These are phyloP conservation scores for Metahyphopichia silvanorum DNA, from an alignment of 805 yeast genomes.

Conservation along the genomic window DNA sequence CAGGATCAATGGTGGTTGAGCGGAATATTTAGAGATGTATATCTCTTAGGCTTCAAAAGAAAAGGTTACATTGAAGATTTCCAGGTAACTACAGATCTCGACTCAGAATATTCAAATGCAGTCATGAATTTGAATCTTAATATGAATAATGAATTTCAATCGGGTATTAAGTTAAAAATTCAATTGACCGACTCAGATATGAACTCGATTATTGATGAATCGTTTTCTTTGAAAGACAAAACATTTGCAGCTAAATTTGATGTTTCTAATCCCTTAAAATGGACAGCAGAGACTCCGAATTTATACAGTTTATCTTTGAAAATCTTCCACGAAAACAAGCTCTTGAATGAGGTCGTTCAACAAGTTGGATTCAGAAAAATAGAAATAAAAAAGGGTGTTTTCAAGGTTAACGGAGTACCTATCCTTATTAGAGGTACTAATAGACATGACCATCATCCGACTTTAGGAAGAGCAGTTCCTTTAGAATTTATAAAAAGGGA, in stretches of 20 bases:
- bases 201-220: constrained; percentile 1
- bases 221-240: constrained; percentile 1
- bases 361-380: constrained; percentile 26
- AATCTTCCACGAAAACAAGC: constrained; percentile 6
- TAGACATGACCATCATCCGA: constrained; percentile 34
- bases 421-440: constrained; percentile 30
- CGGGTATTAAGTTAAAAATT: constrained; percentile 2
- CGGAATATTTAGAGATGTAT: constrained; percentile 36
- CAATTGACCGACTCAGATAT: constrained; percentile 1
- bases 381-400: constrained; percentile 19
- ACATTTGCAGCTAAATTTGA: constrained; percentile 1
- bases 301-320: constrained; percentile 17
- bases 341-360: constrained; percentile 12
- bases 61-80: constrained; percentile 26
- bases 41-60: constrained; percentile 17
- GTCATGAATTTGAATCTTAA: constrained; percentile 3
- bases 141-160: not conserved
- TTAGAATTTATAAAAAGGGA: constrained; percentile 27
- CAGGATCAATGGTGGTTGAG: constrained; percentile 41
- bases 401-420: constrained; percentile 25
- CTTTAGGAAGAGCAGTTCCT: constrained; percentile 31
- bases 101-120: constrained; percentile 8
- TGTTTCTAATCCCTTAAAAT: constrained; percentile 17
- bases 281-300: constrained; percentile 33
- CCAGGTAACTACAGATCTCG: constrained; percentile 16